Evolutionary conservation across 1,139 yeast species (phyloP), one percentile per base, ranked within the genome.

Genomic region (Suhomyces chickasaworum): DNA sequence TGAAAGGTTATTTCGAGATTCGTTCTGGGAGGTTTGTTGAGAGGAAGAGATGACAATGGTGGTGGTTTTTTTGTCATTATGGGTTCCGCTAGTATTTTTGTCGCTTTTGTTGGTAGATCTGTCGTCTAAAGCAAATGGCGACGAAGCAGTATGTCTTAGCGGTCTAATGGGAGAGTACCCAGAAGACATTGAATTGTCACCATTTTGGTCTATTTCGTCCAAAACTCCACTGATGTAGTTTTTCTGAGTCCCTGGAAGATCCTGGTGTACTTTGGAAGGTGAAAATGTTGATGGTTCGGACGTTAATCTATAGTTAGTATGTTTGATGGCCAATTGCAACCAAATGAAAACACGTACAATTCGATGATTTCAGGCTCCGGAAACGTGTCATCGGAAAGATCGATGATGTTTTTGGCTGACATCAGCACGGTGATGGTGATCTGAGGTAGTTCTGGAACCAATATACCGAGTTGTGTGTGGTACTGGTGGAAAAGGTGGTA

Each of bases 291-390:
- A n/a, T 9, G 33, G 13, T 21, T 44, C 47, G 7, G 42, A 39
- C 12, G 43, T 44, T 15, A 44, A 31, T 13, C 47, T 44, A 17
- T 0, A 2, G 47, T 44, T 44, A 44, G 47, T 43, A 22, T 7
- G 7, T 16, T 10, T 22, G 7, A 15, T n/a, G 20, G 13, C 8
- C 10, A 20, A 33, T 27, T 35, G 37, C 39, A 39, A 35, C 44
- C 44, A 35, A 35, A 16, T 7, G 4, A 25, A 18, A 33, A 15
- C 43, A 45, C 45, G 17, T 33, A 57, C 61, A 44, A 46, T 45
- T 54, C 59, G 17, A 57, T 54, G 45, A 57, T 43, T 23, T 56
- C 60, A 12, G 44, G 48, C 20, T 41, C 41, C 5, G 41, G 17
- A 12, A 29, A 30, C 9, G 46, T 37, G 25, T 45, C 51, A 13